These are phyloP conservation scores for Ziziphus jujuba DNA, from an alignment of 306 rosid genomes.

Conservation along the genomic window DNA sequence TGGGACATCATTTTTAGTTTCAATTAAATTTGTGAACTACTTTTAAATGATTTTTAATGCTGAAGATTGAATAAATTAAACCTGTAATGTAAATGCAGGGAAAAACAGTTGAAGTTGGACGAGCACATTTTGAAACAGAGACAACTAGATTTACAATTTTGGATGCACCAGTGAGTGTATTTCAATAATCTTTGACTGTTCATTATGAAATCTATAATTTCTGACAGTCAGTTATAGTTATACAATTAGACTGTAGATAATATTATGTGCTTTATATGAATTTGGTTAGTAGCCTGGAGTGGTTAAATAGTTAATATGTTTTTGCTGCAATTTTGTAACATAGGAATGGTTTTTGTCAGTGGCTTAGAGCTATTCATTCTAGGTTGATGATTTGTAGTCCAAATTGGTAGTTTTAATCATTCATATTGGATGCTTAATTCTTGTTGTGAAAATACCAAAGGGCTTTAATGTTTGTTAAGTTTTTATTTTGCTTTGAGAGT, in stretches of 20 bases:
- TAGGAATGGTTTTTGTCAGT: too few species aligned
- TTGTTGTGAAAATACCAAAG: not conserved
- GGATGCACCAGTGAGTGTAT: constrained; percentile 93
- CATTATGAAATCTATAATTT: not conserved
- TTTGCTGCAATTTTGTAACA: too few species aligned
- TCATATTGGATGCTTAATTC: not conserved
- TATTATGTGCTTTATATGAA: too few species aligned
- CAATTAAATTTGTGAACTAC: not conserved
- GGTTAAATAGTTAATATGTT: too few species aligned
- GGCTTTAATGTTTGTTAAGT: not conserved
- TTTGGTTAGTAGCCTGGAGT: too few species aligned
- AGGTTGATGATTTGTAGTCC: not conserved
- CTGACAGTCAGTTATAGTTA: too few species aligned
- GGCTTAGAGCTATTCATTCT: too few species aligned
- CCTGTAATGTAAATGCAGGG: constrained; percentile 55
- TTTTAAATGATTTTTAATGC: constrained; percentile 4
- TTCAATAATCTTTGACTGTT: not conserved
- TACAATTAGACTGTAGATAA: too few species aligned
- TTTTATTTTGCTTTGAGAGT: not conserved
- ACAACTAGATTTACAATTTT: constrained; percentile 83
- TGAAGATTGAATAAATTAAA: not conserved
- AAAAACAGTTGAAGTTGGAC: constrained; percentile 97
- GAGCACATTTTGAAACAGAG: constrained; percentile 97
- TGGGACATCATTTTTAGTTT: not conserved
- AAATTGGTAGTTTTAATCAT: not conserved